Percentiles rank a stretch among this genome's conserved stretches.
Conservation (phyloP, 305 asterid species). For the Solanum hybrid region DNA sequence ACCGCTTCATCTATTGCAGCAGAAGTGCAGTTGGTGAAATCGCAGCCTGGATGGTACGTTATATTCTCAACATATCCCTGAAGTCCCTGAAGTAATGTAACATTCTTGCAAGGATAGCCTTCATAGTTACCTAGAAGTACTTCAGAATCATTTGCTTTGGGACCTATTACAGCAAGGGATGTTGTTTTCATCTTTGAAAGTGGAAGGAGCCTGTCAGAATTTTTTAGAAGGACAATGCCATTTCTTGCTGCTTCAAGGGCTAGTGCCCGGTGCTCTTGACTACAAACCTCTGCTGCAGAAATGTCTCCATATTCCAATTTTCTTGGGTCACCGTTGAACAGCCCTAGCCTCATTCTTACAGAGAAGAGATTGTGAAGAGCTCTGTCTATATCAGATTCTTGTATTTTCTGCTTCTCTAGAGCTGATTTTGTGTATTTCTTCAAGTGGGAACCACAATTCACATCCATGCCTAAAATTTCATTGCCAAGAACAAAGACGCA, state of each 20-base stretch:
- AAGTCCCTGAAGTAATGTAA: conserved; percentile 47
- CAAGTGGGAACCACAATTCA: conserved; percentile 49
- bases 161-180: conserved; percentile 52
- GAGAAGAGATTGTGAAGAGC: conserved; percentile 54
- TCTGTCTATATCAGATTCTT: conserved; percentile 40
- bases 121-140: conserved; percentile 45
- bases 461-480: conserved; percentile 51
- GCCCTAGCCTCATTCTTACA: conserved; percentile 52
- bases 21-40: conserved; percentile 35
- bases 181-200: conserved; percentile 24
- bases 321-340: conserved; percentile 43
- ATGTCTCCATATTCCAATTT: conserved; percentile 33
- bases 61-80: conserved; percentile 14
- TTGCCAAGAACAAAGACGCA: background rate
- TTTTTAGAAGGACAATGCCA: conserved; percentile 62
- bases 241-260: conserved; percentile 55
- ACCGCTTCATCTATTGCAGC: conserved; percentile 33
- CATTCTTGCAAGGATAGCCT: conserved; percentile 46
- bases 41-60: conserved; percentile 37
- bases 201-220: conserved; percentile 42
- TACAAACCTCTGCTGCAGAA: conserved; percentile 29
- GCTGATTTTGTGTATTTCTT: conserved; percentile 37
- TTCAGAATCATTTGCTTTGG: conserved; percentile 32
- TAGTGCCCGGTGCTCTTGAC: conserved; percentile 35
- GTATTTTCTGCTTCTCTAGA: conserved; percentile 27